Conservation (phyloP, 169 alveolate genomes). For the Plasmodium sp. region DNA sequence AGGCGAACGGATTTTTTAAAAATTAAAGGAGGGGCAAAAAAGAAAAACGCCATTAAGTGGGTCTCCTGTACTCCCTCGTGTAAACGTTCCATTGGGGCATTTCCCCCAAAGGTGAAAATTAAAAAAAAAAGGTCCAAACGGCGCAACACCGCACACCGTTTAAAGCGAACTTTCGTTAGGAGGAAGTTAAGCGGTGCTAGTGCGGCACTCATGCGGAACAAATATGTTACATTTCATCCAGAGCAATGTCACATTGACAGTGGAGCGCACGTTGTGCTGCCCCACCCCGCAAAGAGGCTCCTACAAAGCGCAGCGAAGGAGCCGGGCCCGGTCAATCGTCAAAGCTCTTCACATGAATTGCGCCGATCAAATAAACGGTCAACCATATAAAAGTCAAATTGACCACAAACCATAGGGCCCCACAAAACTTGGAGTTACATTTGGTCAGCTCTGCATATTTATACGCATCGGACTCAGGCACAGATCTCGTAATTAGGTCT, state of each 20-base stretch:
- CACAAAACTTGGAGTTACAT: constrained; percentile 81
- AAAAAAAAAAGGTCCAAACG: constrained; percentile 5
- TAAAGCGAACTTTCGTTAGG: neutral
- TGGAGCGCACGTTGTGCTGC: neutral
- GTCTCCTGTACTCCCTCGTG: neutral
- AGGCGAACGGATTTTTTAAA: neutral
- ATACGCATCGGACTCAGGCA: constrained; percentile 82
- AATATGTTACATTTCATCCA: neutral
- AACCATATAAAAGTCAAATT: constrained; percentile 60
- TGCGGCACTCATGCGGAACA: neutral
- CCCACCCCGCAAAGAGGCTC: neutral
- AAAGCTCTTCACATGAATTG: constrained; percentile 73
- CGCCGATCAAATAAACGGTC: constrained; percentile 78
- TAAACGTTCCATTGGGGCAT: neutral
- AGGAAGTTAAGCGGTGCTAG: neutral
- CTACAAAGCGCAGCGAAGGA: neutral
- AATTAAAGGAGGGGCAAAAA: neutral
- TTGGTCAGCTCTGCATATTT: constrained; percentile 79
- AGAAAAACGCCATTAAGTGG: neutral
- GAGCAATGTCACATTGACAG: neutral
- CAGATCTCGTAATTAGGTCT: constrained; percentile 78
- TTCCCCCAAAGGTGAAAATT: neutral
- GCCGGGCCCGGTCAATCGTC: neutral
- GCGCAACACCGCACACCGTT: constrained; percentile 11
- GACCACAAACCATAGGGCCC: constrained; percentile 77